Conservation (phyloP, 2,329 filamentous ascomycete genomes). For the Epichloe elymi region DNA sequence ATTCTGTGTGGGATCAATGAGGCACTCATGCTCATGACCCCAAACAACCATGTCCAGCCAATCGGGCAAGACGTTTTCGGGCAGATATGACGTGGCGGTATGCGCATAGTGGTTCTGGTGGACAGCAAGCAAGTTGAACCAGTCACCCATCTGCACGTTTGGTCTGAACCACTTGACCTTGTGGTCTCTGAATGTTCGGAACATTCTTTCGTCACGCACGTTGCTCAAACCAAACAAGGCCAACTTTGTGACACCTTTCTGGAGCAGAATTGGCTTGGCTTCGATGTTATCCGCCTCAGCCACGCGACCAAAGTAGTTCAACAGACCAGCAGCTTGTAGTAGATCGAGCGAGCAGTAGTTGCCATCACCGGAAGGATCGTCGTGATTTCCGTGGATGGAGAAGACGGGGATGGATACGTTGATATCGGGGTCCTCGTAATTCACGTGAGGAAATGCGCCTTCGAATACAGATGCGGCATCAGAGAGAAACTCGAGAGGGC, state of each 20-base stretch:
- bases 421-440: constrained; percentile 95
- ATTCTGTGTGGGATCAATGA: constrained; percentile 74
- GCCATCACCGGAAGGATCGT: constrained; percentile 93
- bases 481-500: constrained; percentile 86
- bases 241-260: constrained; percentile 86
- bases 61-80: constrained; percentile 81
- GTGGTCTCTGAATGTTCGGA: constrained; percentile 82
- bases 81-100: constrained; percentile 84
- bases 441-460: constrained; percentile 82
- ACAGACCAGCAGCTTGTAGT: constrained; percentile 74
- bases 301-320: constrained; percentile 93
- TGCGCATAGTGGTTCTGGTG: constrained; percentile 95
- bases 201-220: constrained; percentile 87
- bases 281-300: constrained; percentile 89
- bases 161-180: constrained; percentile 92
- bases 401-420: constrained; percentile 96
- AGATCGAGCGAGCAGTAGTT: constrained; percentile 84
- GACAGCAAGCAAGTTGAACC: constrained; percentile 92
- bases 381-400: constrained; percentile 96
- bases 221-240: constrained; percentile 93
- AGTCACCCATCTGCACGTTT: constrained; percentile 64
- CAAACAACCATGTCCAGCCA: constrained; percentile 88
- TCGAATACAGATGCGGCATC: constrained; percentile 87
- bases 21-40: constrained; percentile 95
- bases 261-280: constrained; percentile 79